A percentile compares a stretch with the other conserved stretches of the same genome.
These are phyloP conservation scores for Sinapis alba DNA, from an alignment of 441 rosid genomes.

Conservation along the genomic window DNA sequence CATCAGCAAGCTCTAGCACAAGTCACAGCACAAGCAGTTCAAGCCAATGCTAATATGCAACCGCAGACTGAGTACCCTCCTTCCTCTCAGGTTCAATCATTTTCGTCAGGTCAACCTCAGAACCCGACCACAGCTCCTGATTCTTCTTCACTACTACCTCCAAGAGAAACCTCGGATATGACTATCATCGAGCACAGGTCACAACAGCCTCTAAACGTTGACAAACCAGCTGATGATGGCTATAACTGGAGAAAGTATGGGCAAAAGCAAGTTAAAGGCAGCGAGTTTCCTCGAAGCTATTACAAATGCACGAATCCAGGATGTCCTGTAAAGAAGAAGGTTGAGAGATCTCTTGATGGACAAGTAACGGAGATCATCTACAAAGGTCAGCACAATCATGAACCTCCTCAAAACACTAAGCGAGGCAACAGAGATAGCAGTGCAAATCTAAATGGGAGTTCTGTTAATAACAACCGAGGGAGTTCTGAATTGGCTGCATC, in stretches of 20 bases:
- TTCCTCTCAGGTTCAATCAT: conserved; percentile 36
- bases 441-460: conserved; percentile 44
- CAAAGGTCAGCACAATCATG: conserved; percentile 84
- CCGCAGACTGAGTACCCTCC: conserved; percentile 41
- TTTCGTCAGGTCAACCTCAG: conserved; percentile 41
- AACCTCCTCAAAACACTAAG: conserved; percentile 61
- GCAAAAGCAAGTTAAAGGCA: conserved; percentile 95
- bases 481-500: too few relatives aligned
- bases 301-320: conserved; percentile 78
- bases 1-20: conserved; percentile 90
- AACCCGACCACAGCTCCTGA: conserved; percentile 38
- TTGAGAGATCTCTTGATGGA: conserved; percentile 83
- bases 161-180: conserved; percentile 50
- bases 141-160: conserved; percentile 23
- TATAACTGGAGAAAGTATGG: conserved; percentile 97
- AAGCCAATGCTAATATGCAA: conserved; percentile 50
- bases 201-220: conserved; percentile 50
- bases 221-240: conserved; percentile 77
- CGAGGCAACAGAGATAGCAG: conserved; percentile 51
- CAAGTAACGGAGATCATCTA: conserved; percentile 90
- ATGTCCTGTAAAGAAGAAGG: conserved; percentile 91
- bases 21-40: conserved; percentile 77
- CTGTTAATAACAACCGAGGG: conserved; percentile 1
- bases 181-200: conserved; percentile 52
- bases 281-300: conserved; percentile 90